Evolutionary conservation across 495 filamentous ascomycete species (phyloP).

Genomic region (Chaetomium cochliodes): DNA sequence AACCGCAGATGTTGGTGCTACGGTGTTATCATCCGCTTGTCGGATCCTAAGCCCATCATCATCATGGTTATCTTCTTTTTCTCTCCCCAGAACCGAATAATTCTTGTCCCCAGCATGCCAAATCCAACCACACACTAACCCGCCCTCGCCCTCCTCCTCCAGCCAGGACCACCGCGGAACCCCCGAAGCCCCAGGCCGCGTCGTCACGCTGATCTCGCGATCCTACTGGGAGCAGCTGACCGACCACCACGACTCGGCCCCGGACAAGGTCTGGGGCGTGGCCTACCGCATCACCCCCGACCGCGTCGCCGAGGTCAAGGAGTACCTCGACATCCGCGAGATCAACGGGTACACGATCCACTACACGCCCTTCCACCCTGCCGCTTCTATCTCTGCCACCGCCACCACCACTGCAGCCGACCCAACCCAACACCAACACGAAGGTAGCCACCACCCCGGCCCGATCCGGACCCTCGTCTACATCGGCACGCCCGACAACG

Average conservation of each 20-base stretch:
- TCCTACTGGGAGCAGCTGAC: slow-evolving; percentile 75
- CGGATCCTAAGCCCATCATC: not conserved
- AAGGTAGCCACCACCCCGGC: slow-evolving; percentile 13
- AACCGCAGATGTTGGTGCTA: not conserved
- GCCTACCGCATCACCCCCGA: slow-evolving; percentile 81
- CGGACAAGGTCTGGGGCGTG: slow-evolving; percentile 79
- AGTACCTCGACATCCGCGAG: slow-evolving; percentile 90
- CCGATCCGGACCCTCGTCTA: slow-evolving; percentile 68
- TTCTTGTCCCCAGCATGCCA: not conserved
- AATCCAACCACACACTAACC: not conserved
- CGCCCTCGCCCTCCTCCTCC: not conserved
- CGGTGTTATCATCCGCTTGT: not conserved
- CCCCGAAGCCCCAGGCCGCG: slow-evolving; percentile 78
- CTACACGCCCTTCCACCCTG: slow-evolving; percentile 75
- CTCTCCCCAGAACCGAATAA: not conserved
- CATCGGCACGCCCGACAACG: slow-evolving; percentile 90
- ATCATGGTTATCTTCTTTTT: no score
- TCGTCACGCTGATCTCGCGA: slow-evolving; percentile 87
- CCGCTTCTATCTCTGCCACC: no score
- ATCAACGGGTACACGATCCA: slow-evolving; percentile 95
- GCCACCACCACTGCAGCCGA: slow-evolving; percentile 29
- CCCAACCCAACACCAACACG: slow-evolving; percentile 3
- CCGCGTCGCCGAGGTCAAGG: slow-evolving; percentile 75
- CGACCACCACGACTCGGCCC: slow-evolving; percentile 61
- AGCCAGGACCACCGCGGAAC: slow-evolving; percentile 96